Evolutionary conservation across 1,139 yeast species (phyloP), one percentile per base, ranked within the genome.

Genomic region (Saccharomyces hybrid): DNA sequence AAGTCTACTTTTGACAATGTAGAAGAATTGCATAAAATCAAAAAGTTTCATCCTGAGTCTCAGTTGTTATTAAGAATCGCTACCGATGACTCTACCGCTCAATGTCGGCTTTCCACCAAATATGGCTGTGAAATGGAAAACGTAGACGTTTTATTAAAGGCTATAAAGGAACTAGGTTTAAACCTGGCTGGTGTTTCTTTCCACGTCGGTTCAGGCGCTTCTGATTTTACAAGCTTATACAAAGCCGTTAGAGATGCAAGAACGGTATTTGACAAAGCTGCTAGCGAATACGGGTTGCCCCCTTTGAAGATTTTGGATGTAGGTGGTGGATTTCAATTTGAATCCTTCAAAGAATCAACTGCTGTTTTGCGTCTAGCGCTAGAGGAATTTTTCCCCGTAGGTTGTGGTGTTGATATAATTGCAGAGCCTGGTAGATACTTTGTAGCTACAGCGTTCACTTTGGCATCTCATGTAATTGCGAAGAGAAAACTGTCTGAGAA

Each of bases 371-470:
- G 79, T 55, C 59, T 69, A 16, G 79, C 88, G 4, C 72, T 91
- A 58, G 81, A 77, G 48, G 70, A 75, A 55, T 77, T 75, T 65
- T 90, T 88, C 73, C 85, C 90, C 0, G 55, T 56, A 3, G 73
- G 70, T 5, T 58, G 66, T 47, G 69, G 74, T 6, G 77, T 89
- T 55, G 70, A 75, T 46, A 75, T 90, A 58, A 87, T 93, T 70
- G 96, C 97, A 26, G 99, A 93, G 70, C 96, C 97, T 5, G 99
- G 99, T 55, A 79, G 99, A 60, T 91, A 85, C 68, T 82, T 89
- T 75, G 95, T 87, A 32, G 86, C 96, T 5, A 75, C 83, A 53
- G 95, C 96, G 4, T 90, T 91, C 70, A 87, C 96, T 4, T 77
- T 93, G 65, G 96, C 91, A 2, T 76, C 89, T 28, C 83, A 88